Evolutionary conservation across 2,329 filamentous ascomycete genomes (phyloP).

Genomic region (Cryoendolithus antarcticus): DNA sequence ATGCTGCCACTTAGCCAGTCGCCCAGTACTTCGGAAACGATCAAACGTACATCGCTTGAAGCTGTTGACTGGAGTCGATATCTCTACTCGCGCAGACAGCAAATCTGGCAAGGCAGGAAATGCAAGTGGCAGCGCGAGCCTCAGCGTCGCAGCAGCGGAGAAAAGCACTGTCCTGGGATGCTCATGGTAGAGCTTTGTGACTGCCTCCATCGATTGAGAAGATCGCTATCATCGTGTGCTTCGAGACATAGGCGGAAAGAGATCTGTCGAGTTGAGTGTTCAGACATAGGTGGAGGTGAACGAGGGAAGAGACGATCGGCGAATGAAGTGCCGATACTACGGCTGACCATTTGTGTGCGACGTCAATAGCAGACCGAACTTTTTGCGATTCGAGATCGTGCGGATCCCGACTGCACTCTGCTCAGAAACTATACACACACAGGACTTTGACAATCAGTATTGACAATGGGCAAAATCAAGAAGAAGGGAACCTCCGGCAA

Average conservation of each 20-base stretch:
- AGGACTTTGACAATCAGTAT: background rate
- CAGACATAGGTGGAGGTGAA: no score
- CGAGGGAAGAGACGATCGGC: no score
- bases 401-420: no score
- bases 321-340: no score
- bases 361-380: no score
- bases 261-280: no score
- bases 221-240: constrained; percentile 6
- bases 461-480: background rate
- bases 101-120: constrained; percentile 78
- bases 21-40: background rate
- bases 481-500: constrained; percentile 54
- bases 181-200: constrained; percentile 18
- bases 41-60: constrained; percentile 76
- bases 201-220: constrained; percentile 11
- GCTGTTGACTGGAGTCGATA: constrained; percentile 92
- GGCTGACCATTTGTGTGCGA: no score
- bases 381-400: no score
- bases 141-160: constrained; percentile 60
- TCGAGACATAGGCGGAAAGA: background rate
- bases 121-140: constrained; percentile 64
- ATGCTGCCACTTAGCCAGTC: constrained; percentile 8
- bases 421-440: no score
- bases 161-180: constrained; percentile 53
- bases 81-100: constrained; percentile 82